These are phyloP conservation scores for Luzula sylvatica DNA, from an alignment of 176 grass and related monocot species.

Conservation along the genomic window DNA sequence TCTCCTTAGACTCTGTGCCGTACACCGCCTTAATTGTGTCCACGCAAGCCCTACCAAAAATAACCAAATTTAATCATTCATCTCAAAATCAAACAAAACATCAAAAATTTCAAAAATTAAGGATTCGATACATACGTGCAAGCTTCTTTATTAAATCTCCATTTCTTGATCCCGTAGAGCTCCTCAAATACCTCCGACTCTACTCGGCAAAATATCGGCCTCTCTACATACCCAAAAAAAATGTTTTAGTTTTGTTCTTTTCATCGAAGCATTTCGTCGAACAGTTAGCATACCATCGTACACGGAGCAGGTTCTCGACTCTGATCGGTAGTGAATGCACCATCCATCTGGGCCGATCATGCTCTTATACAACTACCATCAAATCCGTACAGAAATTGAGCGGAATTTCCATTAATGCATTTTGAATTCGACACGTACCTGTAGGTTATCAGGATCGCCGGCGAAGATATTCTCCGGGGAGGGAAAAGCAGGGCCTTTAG, in stretches of 20 bases:
- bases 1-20: constrained; percentile 41
- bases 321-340: constrained; percentile 52
- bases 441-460: constrained; percentile 37
- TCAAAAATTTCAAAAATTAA: not conserved
- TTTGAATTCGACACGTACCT: constrained; percentile 19
- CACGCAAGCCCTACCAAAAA: constrained; percentile 38
- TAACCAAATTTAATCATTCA: not conserved
- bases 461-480: constrained; percentile 51
- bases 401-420: not conserved
- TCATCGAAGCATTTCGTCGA: not conserved
- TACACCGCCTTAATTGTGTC: constrained; percentile 68
- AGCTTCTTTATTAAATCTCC: constrained; percentile 52
- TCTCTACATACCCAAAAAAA: constrained; percentile 22
- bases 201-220: constrained; percentile 54
- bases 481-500: constrained; percentile 61
- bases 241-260: not conserved
- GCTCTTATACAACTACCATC: constrained; percentile 50
- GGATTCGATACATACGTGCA: constrained; percentile 35
- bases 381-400: not conserved
- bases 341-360: constrained; percentile 58
- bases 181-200: constrained; percentile 58
- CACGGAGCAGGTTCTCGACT: constrained; percentile 53
- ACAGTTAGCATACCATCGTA: constrained; percentile 32
- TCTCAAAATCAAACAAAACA: not conserved
- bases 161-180: constrained; percentile 44